phyloP scores from a whole-genome alignment of 257 asterid species.

The Solanum chmielewskii region DNA sequence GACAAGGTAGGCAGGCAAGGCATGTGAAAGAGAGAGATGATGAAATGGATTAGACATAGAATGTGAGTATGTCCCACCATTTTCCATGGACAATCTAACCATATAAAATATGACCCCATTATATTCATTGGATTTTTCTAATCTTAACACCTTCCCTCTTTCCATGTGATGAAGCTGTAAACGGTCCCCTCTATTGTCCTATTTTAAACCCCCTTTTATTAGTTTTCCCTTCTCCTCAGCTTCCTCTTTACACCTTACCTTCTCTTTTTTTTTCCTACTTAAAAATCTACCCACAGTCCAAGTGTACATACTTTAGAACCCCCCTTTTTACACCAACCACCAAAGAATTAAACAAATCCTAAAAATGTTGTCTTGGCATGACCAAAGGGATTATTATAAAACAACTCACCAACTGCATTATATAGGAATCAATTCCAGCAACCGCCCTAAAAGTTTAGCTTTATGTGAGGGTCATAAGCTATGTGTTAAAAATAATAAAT shows the following conservation, averaged over 20 bases:
- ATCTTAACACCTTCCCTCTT: neutral
- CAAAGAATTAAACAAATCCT: neutral
- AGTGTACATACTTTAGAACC: neutral
- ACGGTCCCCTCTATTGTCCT: slow-evolving; percentile 9
- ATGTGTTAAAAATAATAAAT: neutral
- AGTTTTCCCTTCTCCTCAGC: neutral
- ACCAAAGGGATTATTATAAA: neutral
- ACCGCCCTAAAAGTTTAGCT: neutral
- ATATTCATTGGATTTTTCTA: neutral
- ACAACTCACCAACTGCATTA: neutral
- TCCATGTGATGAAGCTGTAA: slow-evolving; percentile 15
- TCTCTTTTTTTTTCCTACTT: neutral
- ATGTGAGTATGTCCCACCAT: neutral
- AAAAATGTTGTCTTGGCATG: neutral
- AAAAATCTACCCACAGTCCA: neutral
- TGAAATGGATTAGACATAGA: neutral
- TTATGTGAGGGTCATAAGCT: neutral
- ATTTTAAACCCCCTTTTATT: neutral
- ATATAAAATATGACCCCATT: slow-evolving; percentile 5
- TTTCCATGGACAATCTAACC: neutral
- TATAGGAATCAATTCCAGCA: neutral
- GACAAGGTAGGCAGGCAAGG: neutral
- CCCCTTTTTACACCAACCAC: neutral
- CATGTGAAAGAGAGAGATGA: neutral
- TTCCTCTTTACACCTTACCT: neutral